Evolutionary conservation across 352 stramenopile species (phyloP).

Genomic region (Phytopythium vexans): DNA sequence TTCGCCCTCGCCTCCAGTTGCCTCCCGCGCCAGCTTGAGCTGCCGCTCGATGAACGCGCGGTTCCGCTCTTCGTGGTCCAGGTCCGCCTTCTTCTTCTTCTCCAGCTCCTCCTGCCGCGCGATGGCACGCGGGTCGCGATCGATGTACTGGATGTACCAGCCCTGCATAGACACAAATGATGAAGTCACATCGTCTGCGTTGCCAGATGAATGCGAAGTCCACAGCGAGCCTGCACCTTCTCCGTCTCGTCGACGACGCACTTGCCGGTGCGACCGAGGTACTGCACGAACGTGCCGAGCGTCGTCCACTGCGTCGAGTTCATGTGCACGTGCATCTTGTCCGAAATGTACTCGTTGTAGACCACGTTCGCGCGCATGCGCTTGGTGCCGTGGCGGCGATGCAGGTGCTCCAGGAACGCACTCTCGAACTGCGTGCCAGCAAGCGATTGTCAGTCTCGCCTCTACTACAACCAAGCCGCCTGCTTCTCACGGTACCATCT

Average conservation of each 20-base stretch:
- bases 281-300: slow-evolving; percentile 97
- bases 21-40: slow-evolving; percentile 59
- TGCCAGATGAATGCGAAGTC: slow-evolving; percentile 4
- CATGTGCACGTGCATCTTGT: slow-evolving; percentile 99
- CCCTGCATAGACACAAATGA: slow-evolving; percentile 33
- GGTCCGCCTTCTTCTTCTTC: slow-evolving; percentile 85
- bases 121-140: slow-evolving; percentile 91
- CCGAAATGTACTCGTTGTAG: slow-evolving; percentile 99
- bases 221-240: no score
- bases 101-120: slow-evolving; percentile 85
- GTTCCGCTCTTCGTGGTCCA: slow-evolving; percentile 90
- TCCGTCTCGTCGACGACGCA: slow-evolving; percentile 98
- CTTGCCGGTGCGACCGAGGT: slow-evolving; percentile 96
- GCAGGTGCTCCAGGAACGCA: slow-evolving; percentile 94
- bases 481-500: slow-evolving; percentile 27
- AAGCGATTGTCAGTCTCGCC: not conserved
- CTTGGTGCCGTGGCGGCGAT: slow-evolving; percentile 94
- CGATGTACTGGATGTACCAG: slow-evolving; percentile 97
- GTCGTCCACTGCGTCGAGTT: slow-evolving; percentile 98
- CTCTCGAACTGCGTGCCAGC: slow-evolving; percentile 88
- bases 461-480: slow-evolving; percentile 5
- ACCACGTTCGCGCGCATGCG: slow-evolving; percentile 95
- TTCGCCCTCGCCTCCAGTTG: slow-evolving; percentile 12
- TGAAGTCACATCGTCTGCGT: not conserved
- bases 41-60: slow-evolving; percentile 71